Percentiles rank a stretch among this genome's conserved stretches.
These are phyloP conservation scores for Boehmeria nivea DNA, from an alignment of 306 rosid species.

Conservation along the genomic window DNA sequence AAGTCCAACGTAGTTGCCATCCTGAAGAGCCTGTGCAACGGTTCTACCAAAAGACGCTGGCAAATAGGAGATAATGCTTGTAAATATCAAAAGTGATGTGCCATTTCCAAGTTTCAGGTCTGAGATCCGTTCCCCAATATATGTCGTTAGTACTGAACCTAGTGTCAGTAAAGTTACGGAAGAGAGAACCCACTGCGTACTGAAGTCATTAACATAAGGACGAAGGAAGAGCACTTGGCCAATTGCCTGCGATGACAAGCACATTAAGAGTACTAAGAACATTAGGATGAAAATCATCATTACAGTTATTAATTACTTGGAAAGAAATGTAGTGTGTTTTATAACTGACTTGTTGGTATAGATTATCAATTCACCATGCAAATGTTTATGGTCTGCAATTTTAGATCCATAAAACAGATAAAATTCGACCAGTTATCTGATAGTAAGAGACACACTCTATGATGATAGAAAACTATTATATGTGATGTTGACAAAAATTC, in stretches of 20 bases:
- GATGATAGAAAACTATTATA: no score
- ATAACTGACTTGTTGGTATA: no score
- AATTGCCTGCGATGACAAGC: conserved; percentile 79
- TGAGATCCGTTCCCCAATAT: conserved; percentile 79
- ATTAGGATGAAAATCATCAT: neutral
- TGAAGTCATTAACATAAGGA: conserved; percentile 85
- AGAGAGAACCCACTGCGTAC: conserved; percentile 69
- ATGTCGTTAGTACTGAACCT: conserved; percentile 79
- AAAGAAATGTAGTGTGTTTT: no score
- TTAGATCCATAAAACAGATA: no score
- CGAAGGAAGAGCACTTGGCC: conserved; percentile 94
- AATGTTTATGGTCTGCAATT: no score
- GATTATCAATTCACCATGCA: no score
- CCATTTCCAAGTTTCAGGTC: conserved; percentile 97
- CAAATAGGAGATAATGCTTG: conserved; percentile 92
- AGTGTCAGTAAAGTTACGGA: conserved; percentile 80
- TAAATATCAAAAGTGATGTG: conserved; percentile 92
- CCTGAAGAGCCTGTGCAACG: conserved; percentile 61
- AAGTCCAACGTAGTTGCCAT: conserved; percentile 84
- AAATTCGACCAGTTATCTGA: no score
- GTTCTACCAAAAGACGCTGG: conserved; percentile 97
- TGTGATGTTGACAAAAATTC: no score
- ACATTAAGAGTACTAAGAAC: no score
- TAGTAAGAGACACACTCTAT: no score
- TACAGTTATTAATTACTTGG: no score